phyloP scores from a whole-genome alignment of 1,284 basidiomycete species.

The Ganoderma sp. region DNA sequence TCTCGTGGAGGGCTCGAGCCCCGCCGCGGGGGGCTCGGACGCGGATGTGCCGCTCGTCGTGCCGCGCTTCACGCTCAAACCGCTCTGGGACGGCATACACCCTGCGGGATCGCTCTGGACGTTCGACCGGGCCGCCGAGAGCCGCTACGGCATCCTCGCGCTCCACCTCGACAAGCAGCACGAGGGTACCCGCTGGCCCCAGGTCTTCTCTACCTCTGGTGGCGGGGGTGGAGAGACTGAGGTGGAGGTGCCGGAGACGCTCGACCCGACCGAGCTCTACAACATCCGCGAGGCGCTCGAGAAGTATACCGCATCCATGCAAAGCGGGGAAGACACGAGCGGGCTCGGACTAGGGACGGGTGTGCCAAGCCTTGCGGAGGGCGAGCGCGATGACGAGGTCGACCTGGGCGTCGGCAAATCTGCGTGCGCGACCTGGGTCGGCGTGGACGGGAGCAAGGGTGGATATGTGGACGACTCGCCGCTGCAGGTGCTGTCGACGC shows the following conservation, averaged over 20 bases:
- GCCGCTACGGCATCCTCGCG: conserved; percentile 71
- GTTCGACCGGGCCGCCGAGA: conserved; percentile 77
- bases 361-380: conserved; percentile 77
- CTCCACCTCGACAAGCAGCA: conserved; percentile 87
- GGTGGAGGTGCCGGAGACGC: conserved; percentile 88
- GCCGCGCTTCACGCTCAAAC: conserved; percentile 65
- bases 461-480: conserved; percentile 47
- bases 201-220: conserved; percentile 64
- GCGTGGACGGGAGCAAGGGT: conserved; percentile 49
- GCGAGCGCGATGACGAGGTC: conserved; percentile 85
- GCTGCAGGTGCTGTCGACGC: conserved; percentile 64
- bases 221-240: conserved; percentile 49
- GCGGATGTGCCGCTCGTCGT: conserved; percentile 42
- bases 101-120: conserved; percentile 84
- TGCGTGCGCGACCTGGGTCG: conserved; percentile 69
- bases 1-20: too few species aligned
- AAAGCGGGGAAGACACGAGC: conserved; percentile 60
- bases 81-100: conserved; percentile 79
- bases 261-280: conserved; percentile 84
- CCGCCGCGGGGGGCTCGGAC: conserved; percentile 1
- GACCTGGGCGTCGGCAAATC: conserved; percentile 71
- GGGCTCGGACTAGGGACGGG: conserved; percentile 65
- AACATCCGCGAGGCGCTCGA: conserved; percentile 81
- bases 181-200: conserved; percentile 83
- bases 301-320: conserved; percentile 77